Conservation (phyloP, 1,139 yeast genomes). For the Sugiyamaella castrensis region DNA sequence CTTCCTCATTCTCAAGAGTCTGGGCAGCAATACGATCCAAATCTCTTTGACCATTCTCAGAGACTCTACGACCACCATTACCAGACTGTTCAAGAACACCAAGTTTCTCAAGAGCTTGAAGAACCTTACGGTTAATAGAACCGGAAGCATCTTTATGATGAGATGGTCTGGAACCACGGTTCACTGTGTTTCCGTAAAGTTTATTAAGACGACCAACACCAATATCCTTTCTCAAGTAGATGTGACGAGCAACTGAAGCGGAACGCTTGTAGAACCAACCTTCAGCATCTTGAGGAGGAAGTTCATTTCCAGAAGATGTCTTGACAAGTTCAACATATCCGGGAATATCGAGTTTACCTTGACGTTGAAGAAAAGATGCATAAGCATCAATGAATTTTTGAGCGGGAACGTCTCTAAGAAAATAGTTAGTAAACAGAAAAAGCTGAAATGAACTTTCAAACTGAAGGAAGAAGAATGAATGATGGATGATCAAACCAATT, state of each 20-base stretch:
- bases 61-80: constrained; percentile 99
- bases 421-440: constrained; percentile 1
- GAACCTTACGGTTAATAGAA: constrained; percentile 96
- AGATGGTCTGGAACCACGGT: constrained; percentile 99
- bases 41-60: constrained; percentile 99
- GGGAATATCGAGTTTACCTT: constrained; percentile 99
- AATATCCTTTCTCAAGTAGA: constrained; percentile 98
- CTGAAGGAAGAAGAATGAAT: too few relatives aligned
- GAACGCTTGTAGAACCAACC: constrained; percentile 99
- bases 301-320: constrained; percentile 98
- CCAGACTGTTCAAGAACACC: constrained; percentile 96
- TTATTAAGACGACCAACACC: constrained; percentile 99
- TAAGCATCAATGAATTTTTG: constrained; percentile 99
- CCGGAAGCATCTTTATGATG: constrained; percentile 99
- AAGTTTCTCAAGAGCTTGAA: constrained; percentile 97
- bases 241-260: constrained; percentile 99
- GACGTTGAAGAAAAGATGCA: constrained; percentile 99
- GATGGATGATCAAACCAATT: too few relatives aligned
- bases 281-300: constrained; percentile 99
- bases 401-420: constrained; percentile 92
- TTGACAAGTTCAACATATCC: constrained; percentile 99
- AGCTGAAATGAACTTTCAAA: too few relatives aligned
- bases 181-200: constrained; percentile 98
- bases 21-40: constrained; percentile 99
- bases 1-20: constrained; percentile 83